These are phyloP conservation scores for Acer saccharum DNA, from an alignment of 345 rosid genomes.

Conservation along the genomic window DNA sequence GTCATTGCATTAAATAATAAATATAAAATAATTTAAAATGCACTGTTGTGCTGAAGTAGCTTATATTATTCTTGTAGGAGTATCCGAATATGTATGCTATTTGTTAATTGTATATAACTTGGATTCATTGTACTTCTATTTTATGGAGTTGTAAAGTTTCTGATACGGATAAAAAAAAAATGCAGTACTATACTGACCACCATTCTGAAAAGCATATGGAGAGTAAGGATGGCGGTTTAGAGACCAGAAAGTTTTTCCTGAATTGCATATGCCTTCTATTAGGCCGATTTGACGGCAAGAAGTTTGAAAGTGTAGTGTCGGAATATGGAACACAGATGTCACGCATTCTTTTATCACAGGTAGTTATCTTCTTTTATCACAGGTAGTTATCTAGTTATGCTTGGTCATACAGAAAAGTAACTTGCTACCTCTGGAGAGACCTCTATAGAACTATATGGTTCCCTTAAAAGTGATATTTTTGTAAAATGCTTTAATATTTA, in stretches of 20 bases:
- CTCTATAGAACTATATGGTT: background rate
- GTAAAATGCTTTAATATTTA: background rate
- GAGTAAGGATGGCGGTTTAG: slow-evolving; percentile 51
- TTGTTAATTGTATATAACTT: slow-evolving; percentile 6
- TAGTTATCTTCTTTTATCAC: slow-evolving; percentile 53
- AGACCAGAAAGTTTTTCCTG: slow-evolving; percentile 79
- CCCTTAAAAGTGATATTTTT: background rate
- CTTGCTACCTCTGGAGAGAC: slow-evolving; percentile 1
- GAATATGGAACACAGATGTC: slow-evolving; percentile 73
- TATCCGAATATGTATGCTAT: background rate
- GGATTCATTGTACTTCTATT: slow-evolving; percentile 20
- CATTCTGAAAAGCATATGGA: slow-evolving; percentile 43
- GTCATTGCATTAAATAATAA: background rate
- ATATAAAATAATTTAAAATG: background rate
- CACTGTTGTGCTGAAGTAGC: background rate
- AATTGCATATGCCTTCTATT: slow-evolving; percentile 86
- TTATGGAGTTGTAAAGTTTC: slow-evolving; percentile 27
- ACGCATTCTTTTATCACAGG: slow-evolving; percentile 72
- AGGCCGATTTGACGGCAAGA: slow-evolving; percentile 78
- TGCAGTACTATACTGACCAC: slow-evolving; percentile 69
- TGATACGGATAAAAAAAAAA: slow-evolving; percentile 27
- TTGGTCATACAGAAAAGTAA: slow-evolving; percentile 10
- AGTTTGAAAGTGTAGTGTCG: slow-evolving; percentile 51
- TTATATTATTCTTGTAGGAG: background rate
- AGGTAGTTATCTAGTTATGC: slow-evolving; percentile 20